A percentile compares a stretch with the other conserved stretches of the same genome.
Evolutionary conservation across 441 rosid species (phyloP).

Genomic region (Pelargonium cotyledonis): DNA sequence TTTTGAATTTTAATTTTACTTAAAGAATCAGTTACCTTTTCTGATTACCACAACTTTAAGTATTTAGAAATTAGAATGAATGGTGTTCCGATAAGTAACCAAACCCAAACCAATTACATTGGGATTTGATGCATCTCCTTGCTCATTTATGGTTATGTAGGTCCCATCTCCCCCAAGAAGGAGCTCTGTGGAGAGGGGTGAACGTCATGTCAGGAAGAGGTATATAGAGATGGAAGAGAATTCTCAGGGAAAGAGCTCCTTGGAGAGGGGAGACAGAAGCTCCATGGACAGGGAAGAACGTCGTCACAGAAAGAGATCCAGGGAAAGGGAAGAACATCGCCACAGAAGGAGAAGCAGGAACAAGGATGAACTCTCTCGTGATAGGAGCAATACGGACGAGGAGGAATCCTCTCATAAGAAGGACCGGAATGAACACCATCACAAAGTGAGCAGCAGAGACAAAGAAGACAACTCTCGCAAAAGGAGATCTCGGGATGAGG

Average conservation of each 20-base stretch:
- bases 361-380: constrained; percentile 1
- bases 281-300: constrained; percentile 6
- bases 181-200: constrained; percentile 27
- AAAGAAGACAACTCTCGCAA: constrained; percentile 23
- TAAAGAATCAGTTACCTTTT: background rate
- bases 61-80: background rate
- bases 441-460: constrained; percentile 29
- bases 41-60: background rate
- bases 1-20: background rate
- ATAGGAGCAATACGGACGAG: constrained; percentile 12
- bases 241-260: background rate
- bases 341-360: constrained; percentile 17
- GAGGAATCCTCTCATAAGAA: constrained; percentile 13
- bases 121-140: constrained; percentile 4
- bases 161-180: constrained; percentile 84
- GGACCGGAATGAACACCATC: constrained; percentile 22
- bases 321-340: constrained; percentile 8
- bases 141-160: constrained; percentile 29
- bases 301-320: background rate
- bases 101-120: constrained; percentile 1
- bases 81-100: background rate
- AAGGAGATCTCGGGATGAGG: constrained; percentile 30
- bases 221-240: background rate
- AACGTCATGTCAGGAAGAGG: background rate
- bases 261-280: constrained; percentile 5